Evolutionary conservation across 176 grass and related monocot genomes (phyloP).

Genomic region (Ananas comosus): DNA sequence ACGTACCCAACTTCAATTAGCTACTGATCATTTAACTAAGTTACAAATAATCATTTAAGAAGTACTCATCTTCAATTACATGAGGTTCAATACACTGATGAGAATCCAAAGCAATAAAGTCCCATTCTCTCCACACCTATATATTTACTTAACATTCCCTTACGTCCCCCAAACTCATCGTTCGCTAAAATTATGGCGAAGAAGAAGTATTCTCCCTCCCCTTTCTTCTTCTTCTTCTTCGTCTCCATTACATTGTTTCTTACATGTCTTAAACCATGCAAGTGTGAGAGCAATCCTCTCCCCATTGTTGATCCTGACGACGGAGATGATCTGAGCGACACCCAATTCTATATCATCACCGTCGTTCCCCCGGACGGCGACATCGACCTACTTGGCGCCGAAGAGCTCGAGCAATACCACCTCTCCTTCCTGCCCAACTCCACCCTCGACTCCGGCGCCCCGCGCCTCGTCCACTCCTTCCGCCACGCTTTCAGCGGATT

Average conservation of each 20-base stretch:
- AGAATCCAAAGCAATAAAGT: no score
- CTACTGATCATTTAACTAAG: no score
- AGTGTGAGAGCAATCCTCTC: neutral
- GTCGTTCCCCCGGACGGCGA: conserved; percentile 1
- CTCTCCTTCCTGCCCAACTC: conserved; percentile 7
- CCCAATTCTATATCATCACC: neutral
- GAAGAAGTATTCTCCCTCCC: neutral
- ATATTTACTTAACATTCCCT: no score
- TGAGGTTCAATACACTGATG: no score
- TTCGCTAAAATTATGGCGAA: no score
- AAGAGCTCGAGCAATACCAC: conserved; percentile 9
- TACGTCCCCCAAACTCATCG: no score
- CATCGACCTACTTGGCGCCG: conserved; percentile 29
- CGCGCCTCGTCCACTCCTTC: conserved; percentile 23
- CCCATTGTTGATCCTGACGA: neutral
- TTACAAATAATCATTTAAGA: no score
- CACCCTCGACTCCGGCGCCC: conserved; percentile 36
- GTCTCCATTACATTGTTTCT: neutral
- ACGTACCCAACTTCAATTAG: no score
- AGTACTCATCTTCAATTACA: no score
- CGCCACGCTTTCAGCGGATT: conserved; percentile 24
- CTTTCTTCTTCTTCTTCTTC: neutral
- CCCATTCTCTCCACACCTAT: no score
- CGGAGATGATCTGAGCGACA: neutral
- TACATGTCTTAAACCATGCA: neutral